A percentile compares a stretch with the other conserved stretches of the same genome.
Evolutionary conservation across 2,329 filamentous ascomycete species (phyloP).

Genomic region (Elsinoe australis): DNA sequence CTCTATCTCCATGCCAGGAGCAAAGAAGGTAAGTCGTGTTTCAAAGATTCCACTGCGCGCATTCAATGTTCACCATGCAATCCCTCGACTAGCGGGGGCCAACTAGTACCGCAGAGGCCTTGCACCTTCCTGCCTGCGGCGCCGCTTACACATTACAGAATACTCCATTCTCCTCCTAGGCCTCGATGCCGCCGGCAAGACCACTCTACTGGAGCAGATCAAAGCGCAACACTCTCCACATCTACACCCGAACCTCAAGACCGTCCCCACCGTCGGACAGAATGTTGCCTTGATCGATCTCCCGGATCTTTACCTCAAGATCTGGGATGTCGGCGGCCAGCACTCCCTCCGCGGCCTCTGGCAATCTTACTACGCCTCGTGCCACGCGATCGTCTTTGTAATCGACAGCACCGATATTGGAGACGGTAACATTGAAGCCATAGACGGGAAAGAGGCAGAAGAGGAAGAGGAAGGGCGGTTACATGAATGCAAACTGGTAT

Average conservation of each 20-base stretch:
- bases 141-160: conserved; percentile 47
- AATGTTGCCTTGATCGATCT: conserved; percentile 89
- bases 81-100: no score
- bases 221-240: conserved; percentile 69
- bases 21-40: conserved; percentile 66
- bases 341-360: conserved; percentile 80
- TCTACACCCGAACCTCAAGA: conserved; percentile 65
- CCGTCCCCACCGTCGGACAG: conserved; percentile 93
- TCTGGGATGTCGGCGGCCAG: conserved; percentile 97
- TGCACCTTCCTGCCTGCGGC: conserved; percentile 1
- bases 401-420: conserved; percentile 93
- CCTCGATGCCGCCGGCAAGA: conserved; percentile 97
- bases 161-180: conserved; percentile 92
- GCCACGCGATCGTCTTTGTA: conserved; percentile 96
- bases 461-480: conserved; percentile 49
- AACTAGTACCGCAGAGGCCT: background rate
- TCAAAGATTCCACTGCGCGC: background rate
- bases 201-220: conserved; percentile 93
- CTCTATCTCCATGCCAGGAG: conserved; percentile 92
- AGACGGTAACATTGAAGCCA: conserved; percentile 60
- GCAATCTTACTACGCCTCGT: conserved; percentile 91
- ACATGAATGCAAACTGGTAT: conserved; percentile 79
- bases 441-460: conserved; percentile 27
- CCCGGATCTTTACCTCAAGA: conserved; percentile 92
- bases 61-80: background rate